phyloP scores from a whole-genome alignment of 192 early-diverging fungal genomes.

The Mortierella hygrophila region DNA sequence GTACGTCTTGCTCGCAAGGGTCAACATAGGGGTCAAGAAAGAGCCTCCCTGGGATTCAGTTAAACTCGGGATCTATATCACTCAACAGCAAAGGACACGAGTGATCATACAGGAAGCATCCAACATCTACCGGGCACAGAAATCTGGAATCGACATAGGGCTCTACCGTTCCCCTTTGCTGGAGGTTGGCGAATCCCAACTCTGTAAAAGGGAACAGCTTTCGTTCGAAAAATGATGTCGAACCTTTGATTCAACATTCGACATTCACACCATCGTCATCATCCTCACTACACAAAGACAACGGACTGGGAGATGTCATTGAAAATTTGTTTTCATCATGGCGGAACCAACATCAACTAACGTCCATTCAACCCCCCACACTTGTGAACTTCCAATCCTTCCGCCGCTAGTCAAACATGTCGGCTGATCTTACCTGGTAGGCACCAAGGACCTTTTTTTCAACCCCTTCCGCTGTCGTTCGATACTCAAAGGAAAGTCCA shows the following conservation, averaged over 20 bases:
- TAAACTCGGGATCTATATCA: background rate
- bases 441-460: background rate
- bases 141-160: background rate
- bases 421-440: slow-evolving; percentile 60
- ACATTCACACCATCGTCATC: background rate
- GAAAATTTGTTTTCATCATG: background rate
- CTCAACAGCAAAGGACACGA: no score
- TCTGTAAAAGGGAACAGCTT: background rate
- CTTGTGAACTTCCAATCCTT: background rate
- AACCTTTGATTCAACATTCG: slow-evolving; percentile 41
- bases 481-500: background rate
- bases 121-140: background rate
- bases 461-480: background rate
- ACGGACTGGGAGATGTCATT: background rate
- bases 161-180: background rate
- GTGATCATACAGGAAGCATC: background rate
- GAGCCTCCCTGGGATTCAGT: background rate
- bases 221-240: slow-evolving; percentile 16
- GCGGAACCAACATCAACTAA: slow-evolving; percentile 10
- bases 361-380: background rate
- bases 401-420: slow-evolving; percentile 50
- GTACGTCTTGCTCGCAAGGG: slow-evolving; percentile 12
- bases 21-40: background rate
- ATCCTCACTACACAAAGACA: background rate
- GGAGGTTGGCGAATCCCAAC: background rate